Evolutionary conservation across 371 early-diverging fungal species (phyloP).

Genomic region (Rhizopus sp.): DNA sequence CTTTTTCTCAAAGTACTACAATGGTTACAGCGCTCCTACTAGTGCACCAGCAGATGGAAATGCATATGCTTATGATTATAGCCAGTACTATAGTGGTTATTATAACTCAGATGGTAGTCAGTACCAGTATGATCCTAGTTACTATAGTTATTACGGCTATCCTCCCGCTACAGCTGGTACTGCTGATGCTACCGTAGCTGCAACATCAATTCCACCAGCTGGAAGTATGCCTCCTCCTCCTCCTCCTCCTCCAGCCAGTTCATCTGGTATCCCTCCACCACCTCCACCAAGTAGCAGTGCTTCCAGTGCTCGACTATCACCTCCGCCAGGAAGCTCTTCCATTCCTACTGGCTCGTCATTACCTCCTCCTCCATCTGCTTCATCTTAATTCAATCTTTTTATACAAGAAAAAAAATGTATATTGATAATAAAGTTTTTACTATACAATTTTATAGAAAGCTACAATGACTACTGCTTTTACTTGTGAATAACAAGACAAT

Average conservation of each 20-base stretch:
- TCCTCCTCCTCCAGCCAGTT: conserved; percentile 19
- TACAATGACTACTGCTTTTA: too few relatives aligned
- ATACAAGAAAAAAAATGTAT: too few relatives aligned
- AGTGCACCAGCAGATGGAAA: not conserved
- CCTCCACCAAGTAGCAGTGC: conserved; percentile 9
- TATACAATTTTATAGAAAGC: too few relatives aligned
- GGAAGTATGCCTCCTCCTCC: conserved; percentile 12
- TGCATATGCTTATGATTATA: conserved; percentile 30
- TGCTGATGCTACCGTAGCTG: conserved; percentile 4
- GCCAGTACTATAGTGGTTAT: conserved; percentile 35
- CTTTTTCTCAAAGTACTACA: conserved; percentile 18
- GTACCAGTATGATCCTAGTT: conserved; percentile 27
- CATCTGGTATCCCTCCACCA: conserved; percentile 27
- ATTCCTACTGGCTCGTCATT: not conserved
- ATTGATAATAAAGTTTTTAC: too few relatives aligned
- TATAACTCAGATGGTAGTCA: conserved; percentile 21
- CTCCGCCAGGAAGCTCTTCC: conserved; percentile 7
- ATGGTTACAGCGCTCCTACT: conserved; percentile 11
- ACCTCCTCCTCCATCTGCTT: conserved; percentile 17
- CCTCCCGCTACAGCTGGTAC: conserved; percentile 20
- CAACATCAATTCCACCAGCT: conserved; percentile 13
- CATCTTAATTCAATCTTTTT: not conserved
- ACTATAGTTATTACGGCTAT: conserved; percentile 45
- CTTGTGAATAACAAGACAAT: too few relatives aligned
- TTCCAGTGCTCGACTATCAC: conserved; percentile 3